Base-by-base conservation (phyloP, 257 asterid genomes). In the Solanum paucissectum region DNA sequence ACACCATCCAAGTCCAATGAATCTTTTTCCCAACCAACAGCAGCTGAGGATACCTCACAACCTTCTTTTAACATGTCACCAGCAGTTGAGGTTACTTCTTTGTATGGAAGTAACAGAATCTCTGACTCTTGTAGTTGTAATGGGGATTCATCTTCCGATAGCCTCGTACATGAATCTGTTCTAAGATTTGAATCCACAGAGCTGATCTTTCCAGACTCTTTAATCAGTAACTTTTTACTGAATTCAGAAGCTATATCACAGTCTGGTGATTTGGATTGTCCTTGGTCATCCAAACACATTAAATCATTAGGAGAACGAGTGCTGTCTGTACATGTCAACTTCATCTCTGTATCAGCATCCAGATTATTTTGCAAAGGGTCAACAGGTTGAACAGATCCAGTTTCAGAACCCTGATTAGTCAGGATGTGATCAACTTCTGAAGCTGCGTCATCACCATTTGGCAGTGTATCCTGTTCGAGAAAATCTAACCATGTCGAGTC, bases 401-500 rank as follows among this genome's bases (percentile, higher is more conserved):
- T 92, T 33, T 88, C 90, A 89, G 87, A 90, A 86, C 83, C 92
- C 87, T 90, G 91, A 86, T 82, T 58, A 33, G 72, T 90, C 18
- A 88, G 74, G 38, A 73, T 52, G 88, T 92, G 92, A 89, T 89
- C 88, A 71, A 82, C 87, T 87, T 91, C 92, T 76, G 89, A 76
- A 90, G 82, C 79, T 69, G 40, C 71, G 60, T 86, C 88, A 49
- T 55, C 73, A 32, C 68, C 89, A 87, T 88, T 76, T 71, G 93
- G 88, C 44, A 83, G 89, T 23, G 90, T 81, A 87, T 89, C 91
- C 58, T 86, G 86, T 55, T 86, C 89, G 27, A 95, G 92, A 88
- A 84, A 94, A 89, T 94, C 98, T 87, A 96, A 86, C 96, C 96
- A 94, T 88, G 95, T 64, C 14, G 75, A 92, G 88, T 84, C 46